Percentiles rank a stretch among this genome's conserved stretches.
These are phyloP conservation scores for Cercospora nicotianae DNA, from an alignment of 2,329 filamentous ascomycete species.

Conservation along the genomic window DNA sequence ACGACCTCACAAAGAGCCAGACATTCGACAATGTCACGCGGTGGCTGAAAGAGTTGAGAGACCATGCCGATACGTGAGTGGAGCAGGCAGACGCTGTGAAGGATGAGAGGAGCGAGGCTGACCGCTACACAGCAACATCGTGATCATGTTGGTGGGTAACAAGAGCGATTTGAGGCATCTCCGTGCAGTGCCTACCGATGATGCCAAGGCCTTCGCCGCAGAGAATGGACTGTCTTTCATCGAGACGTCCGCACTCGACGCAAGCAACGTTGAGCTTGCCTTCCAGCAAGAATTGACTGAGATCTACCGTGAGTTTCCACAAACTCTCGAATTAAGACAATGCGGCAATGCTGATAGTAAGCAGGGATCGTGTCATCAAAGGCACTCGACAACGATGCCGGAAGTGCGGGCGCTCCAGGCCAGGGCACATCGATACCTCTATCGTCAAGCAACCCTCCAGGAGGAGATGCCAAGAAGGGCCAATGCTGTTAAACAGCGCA, in stretches of 20 bases:
- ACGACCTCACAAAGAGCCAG: slow-evolving; percentile 52
- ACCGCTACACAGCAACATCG: slow-evolving; percentile 81
- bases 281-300: slow-evolving; percentile 96
- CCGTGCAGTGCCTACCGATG: slow-evolving; percentile 93
- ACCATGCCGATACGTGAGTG: slow-evolving; percentile 83
- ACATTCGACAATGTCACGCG: slow-evolving; percentile 63
- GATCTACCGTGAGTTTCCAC: slow-evolving; percentile 67
- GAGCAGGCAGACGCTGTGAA: slow-evolving; percentile 58
- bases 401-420: slow-evolving; percentile 46
- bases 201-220: slow-evolving; percentile 98
- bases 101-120: background rate
- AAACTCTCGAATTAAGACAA: background rate
- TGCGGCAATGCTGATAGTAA: background rate
- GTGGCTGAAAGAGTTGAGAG: slow-evolving; percentile 97
- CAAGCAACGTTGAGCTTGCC: slow-evolving; percentile 91
- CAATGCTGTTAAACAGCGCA: slow-evolving; percentile 63
- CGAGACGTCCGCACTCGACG: slow-evolving; percentile 96
- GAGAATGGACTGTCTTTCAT: slow-evolving; percentile 65
- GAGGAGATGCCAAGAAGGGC: slow-evolving; percentile 74
- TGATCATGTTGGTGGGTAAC: slow-evolving; percentile 99
- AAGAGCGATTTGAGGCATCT: slow-evolving; percentile 99
- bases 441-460: slow-evolving; percentile 81
- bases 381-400: slow-evolving; percentile 73
- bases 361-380: slow-evolving; percentile 89
- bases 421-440: slow-evolving; percentile 78